Evolutionary conservation across 2,329 filamentous ascomycete genomes (phyloP), one percentile per base, ranked within the genome.

Genomic region (Grosmannia serpens): DNA sequence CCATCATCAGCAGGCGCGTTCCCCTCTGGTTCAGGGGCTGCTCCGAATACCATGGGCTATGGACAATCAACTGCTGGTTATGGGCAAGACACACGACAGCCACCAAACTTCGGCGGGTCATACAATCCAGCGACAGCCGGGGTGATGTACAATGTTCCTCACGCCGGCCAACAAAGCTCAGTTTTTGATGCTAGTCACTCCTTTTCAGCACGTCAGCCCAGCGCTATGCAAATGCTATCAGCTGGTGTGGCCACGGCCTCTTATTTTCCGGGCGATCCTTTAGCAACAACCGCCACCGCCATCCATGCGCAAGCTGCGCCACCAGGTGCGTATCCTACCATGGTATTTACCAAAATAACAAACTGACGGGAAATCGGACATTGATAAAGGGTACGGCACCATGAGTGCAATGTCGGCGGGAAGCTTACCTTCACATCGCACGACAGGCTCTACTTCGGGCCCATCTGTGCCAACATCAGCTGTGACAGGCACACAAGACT

Each of bases 121-220:
- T 87, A 81, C 76, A 84, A 76, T 67, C 73, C 84, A 57, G 22
- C 59, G 1, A 75, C 82, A 58, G 82, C 82, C 63, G 83, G 91
- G 63, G 84, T 92, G 75, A 86, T 94, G 80, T 95, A 95, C 77
- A 86, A 85, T 74, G 86, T 91, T 67, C 76, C 80, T 68, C 84
- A 85, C 69, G 76, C 83, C 67, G 76, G 75, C 62, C 74, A 78
- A 63, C 81, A 83, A 73, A 77, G 75, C 74, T 54, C 66, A 33
- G 77, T 86, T 73, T 95, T 95, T 75, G 88, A 92, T 72, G 76
- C 83, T 68, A 83, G 85, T 70, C 81, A 85, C 74, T 86, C 86
- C 69, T 95, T 90, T 75, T 80, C 85, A 68, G 77, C 84, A 65
- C 85, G 87, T 76, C 88, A 90, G 69, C 82, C 86, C 74, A 83